phyloP scores from a whole-genome alignment of 306 rosid genomes.

The Cicer bijugum region DNA sequence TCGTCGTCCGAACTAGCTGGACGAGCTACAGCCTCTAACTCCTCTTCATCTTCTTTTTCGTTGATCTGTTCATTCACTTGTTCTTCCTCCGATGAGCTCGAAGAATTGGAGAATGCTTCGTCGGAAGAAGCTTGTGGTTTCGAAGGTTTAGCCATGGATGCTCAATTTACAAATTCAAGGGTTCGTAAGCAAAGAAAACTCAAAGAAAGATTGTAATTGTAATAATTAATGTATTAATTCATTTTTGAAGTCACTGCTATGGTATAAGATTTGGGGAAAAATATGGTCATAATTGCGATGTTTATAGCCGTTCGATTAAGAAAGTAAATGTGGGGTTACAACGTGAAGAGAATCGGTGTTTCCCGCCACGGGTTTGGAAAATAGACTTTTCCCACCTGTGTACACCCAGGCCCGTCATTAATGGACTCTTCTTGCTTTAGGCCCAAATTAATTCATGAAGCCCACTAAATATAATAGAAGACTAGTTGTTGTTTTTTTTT shows the following conservation, averaged over 20 bases:
- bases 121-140: slow-evolving; percentile 72
- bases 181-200: slow-evolving; percentile 33
- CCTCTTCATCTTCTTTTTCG: slow-evolving; percentile 90
- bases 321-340: slow-evolving; percentile 49
- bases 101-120: slow-evolving; percentile 63
- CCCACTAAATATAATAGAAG: neutral
- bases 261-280: neutral
- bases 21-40: slow-evolving; percentile 94
- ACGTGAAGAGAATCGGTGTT: slow-evolving; percentile 35
- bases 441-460: neutral
- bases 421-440: neutral
- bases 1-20: slow-evolving; percentile 83
- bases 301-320: slow-evolving; percentile 58
- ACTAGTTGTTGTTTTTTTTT: too few species aligned
- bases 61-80: slow-evolving; percentile 63
- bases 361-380: slow-evolving; percentile 62
- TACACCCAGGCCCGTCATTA: neutral
- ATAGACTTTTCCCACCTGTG: slow-evolving; percentile 17
- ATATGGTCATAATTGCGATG: neutral
- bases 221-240: neutral
- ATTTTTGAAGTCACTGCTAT: slow-evolving; percentile 13
- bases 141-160: slow-evolving; percentile 71
- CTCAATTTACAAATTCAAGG: slow-evolving; percentile 43
- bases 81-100: slow-evolving; percentile 71
- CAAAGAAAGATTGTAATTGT: neutral